Evolutionary conservation across 257 asterid genomes (phyloP), one percentile per base, ranked within the genome.

Genomic region (Fraxinus excelsior): DNA sequence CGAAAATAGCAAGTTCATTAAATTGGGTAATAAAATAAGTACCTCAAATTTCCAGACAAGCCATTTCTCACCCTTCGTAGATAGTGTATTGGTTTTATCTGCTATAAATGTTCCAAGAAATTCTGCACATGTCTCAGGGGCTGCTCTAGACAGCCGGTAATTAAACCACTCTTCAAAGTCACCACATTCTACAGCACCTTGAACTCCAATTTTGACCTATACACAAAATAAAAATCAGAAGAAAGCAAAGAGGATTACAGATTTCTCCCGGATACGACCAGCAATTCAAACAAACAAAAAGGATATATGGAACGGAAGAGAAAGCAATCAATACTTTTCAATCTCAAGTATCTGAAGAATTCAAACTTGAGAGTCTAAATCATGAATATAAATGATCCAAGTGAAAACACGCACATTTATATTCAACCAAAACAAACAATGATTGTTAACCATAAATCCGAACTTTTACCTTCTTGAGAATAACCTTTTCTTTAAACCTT

Each of bases 31-130:
- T 46, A 37, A 53, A 71, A 58, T 18, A 79, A 84, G 86, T 87
- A 94, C 97, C 98, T 95, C 99, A 62, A 91, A 93, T 82, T 90
- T 93, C 98, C 98, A 95, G 73, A 93, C 97, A 35, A 95, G 99
- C 99, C 99, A 95, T 90, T 95, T 95, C 98, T 95, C 97, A 75
- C 98, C 97, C 98, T 95, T 95, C 7, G 85, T 85, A 37, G 81
- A 93, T 44, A 83, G 86, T 53, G 89, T 84, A 75, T 85, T 82
- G 69, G 97, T 96, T 87, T 82, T 89, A 76, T 93, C 98, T 25
- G 99, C 88, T 19, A 84, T 56, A 76, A 95, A 93, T 70, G 96
- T 96, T 38, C 99, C 98, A 51, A 96, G 98, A 86, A 91, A 96
- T 34, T 93, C 91, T 1, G 99, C 99, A 70, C 99, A 95, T 0